Base-by-base conservation (phyloP, 176 grass and related monocot genomes). In the Pharus latifolius region DNA sequence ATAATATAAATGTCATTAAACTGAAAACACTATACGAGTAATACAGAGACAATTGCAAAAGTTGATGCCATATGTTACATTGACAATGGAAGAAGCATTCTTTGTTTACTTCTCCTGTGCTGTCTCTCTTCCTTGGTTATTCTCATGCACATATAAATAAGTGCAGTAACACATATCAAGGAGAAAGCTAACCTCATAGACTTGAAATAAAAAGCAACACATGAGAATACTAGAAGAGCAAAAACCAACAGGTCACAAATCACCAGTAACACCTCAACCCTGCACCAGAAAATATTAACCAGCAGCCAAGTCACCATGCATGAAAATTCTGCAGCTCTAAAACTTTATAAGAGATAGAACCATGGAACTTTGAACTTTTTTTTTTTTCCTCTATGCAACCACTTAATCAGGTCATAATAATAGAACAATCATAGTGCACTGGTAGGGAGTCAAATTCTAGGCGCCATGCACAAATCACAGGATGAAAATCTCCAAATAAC, bases 31-130 rank as follows among this genome's bases (percentile, higher is more conserved):
- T 38, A 5, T 38, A 9, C 35, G 9, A 38, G 35, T 38, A 38
- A 38, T 38, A 4, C 35, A 38, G 4, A 9, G 35, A 4, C 35
- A 4, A 5, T 9, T 38, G 35, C 35, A 76, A 24, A 33, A 63
- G 40, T 51, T 47, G 37, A 15, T n/a, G 33, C 62, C 17, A 34
- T 35, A 60, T 63, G n/a, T 84, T 67, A 84, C 74, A 84, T 84
- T 43, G 82, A 78, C 30, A 84, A 84, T 25, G 82, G 82, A 33
- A 84, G 67, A 26, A 84, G 74, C 66, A 65, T 66, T 55, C 67
- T 84, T 84, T 57, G 43, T 48, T 60, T 84, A 73, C 52, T 72
- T 60, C 73, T 84, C 59, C 60, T 72, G 22, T 84, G 78, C 53
- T 65, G 47, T 78, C 67, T 58, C 4, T 64, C 70, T 78, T 84